Base-by-base conservation (phyloP, 257 asterid species). In the Fraxinus anomala region DNA sequence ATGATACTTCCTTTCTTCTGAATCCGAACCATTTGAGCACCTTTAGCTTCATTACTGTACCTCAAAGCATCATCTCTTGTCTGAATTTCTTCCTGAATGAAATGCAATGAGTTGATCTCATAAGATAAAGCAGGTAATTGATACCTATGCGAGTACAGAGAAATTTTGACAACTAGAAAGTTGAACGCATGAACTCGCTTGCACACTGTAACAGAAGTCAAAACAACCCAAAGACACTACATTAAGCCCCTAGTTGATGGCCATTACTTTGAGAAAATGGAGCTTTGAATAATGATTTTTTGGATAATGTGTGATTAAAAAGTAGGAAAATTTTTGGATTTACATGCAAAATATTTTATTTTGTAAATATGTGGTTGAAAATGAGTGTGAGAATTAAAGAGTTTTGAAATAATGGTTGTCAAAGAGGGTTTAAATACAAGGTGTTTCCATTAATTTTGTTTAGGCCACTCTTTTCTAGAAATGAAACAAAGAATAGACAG, bases 1-100 rank as follows among this genome's bases (percentile, higher is more conserved):
- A 96, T 84, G 56, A 96, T 84, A 80, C 77, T 77, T 80, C 89
- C 95, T 73, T 96, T 91, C 89, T 89, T 92, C 89, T 84, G 89
- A 82, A 83, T 82, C 68, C 76, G 91, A 74, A 85, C 91, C 86
- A 88, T 76, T 17, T 70, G 47, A 73, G 81, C 34, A 33, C 85
- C 80, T 86, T 80, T 86, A 73, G 82, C 85, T 73, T 81, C 88
- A 75, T 83, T 80, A 68, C 78, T 72, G 67, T 75, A 81, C 51
- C 73, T 78, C 67, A 85, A 83, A 77, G 86, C 80, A 73, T 76
- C 87, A 83, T 84, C 90, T 63, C 82, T 85, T 72, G 61, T 83
- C 77, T 81, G 92, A 83, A 86, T 76, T 77, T 89, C 95, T 77
- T 89, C 98, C 98, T 93, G 89, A 83, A 84, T 59, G 75, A 78